Base-by-base conservation (phyloP, 2,329 filamentous ascomycete genomes). In the Colletotrichum sublineola region DNA sequence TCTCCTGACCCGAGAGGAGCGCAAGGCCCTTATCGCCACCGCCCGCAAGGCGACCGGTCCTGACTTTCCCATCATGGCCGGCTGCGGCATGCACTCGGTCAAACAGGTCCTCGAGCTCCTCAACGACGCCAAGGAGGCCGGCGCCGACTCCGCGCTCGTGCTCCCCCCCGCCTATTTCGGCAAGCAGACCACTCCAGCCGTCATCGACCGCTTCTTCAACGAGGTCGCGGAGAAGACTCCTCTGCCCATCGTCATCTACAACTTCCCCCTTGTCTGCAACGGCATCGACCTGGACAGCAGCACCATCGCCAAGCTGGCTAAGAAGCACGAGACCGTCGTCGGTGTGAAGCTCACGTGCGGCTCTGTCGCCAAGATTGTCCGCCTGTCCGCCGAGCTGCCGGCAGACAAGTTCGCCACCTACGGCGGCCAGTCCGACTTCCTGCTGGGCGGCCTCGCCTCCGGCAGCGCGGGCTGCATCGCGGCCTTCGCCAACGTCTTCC, bases 381-480 rank as follows among this genome's bases (percentile, higher is more conserved):
- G 92, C 8, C 85, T 94, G 3, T 78, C 81, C 7, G 84, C 83
- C 18, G 79, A 84, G 73, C 81, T 92, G 68, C 79, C 85, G 0
- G 80, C 86, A 0, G 84, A 88, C 3, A 80, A 85, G 14, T 95
- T 95, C 77, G 88, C 91, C 1, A 88, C 90, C 0, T 94, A 90
- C 77, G 92, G 91, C 1, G 93, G 93, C 0, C 92, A 94, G 81
- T 90, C 89, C 1, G 93, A 95, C 77, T 94, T 93, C 79, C 79
- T 94, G 31, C 82, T 92, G 63, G 89, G 88, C 3, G 89, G 88
- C 0, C 80, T 92, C 38, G 85, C 86, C 1, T 86, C 87, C 5
- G 90, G 90, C 18, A 88, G 86, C 36, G 85, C 86, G 2, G 90
- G 91, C 14, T 89, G 86, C 74, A 89, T 92, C 67, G 88, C 90